Conservation (phyloP, 257 asterid species). For the Solanum paucissectum region DNA sequence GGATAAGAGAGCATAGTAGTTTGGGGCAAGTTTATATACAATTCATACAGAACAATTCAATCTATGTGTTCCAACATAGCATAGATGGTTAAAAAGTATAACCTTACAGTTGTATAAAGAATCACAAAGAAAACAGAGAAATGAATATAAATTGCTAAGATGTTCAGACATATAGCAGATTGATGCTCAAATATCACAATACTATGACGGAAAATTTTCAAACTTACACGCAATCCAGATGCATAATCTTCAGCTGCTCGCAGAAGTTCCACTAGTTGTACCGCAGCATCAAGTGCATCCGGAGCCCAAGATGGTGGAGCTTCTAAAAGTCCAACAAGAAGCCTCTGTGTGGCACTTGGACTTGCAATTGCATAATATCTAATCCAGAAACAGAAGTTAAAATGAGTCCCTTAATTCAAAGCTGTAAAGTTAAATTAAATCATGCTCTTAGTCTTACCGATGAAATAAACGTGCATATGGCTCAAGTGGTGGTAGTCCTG, state of each 20-base stretch:
- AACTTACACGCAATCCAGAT: conserved; percentile 80
- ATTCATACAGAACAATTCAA: not conserved
- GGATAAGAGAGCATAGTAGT: not conserved
- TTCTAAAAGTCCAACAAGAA: conserved; percentile 94
- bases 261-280: conserved; percentile 94
- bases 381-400: conserved; percentile 14
- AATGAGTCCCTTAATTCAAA: not conserved
- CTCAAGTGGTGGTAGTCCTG: conserved; percentile 98
- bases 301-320: conserved; percentile 99
- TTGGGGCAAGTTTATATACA: not conserved
- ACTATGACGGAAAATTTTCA: not conserved
- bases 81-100: not conserved
- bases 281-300: conserved; percentile 99
- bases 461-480: conserved; percentile 97
- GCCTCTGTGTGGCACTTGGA: conserved; percentile 98
- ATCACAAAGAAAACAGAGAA: not conserved
- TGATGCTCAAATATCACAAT: not conserved
- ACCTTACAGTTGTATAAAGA: not conserved
- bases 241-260: conserved; percentile 99
- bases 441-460: conserved; percentile 28
- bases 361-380: conserved; percentile 97
- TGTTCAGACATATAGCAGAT: not conserved
- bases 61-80: not conserved
- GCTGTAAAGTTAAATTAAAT: not conserved
- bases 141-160: not conserved